Conservation (phyloP, 1,284 basidiomycete species). For the Wallemia ichthyophaga region DNA sequence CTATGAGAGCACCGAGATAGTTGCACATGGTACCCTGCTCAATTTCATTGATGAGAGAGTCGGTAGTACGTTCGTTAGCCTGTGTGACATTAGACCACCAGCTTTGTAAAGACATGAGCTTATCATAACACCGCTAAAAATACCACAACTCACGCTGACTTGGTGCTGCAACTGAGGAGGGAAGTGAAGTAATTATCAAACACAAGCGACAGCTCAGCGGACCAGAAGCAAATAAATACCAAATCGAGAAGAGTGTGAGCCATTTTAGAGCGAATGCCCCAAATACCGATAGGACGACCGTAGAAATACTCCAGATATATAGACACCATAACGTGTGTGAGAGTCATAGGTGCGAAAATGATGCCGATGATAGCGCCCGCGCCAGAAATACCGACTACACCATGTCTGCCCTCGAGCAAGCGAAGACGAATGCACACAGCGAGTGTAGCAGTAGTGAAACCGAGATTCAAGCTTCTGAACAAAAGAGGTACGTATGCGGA, state of each 20-base stretch:
- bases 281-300: constrained; percentile 62
- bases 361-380: constrained; percentile 43
- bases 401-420: constrained; percentile 22
- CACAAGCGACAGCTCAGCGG: constrained; percentile 51
- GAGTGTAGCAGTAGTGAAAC: constrained; percentile 46
- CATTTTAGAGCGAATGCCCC: constrained; percentile 53
- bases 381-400: constrained; percentile 38
- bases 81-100: background rate
- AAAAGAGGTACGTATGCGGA: constrained; percentile 22
- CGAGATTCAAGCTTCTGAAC: constrained; percentile 54
- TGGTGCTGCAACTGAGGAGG: constrained; percentile 31
- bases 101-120: background rate
- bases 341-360: constrained; percentile 51
- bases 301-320: constrained; percentile 61
- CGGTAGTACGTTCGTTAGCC: background rate
- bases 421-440: constrained; percentile 50
- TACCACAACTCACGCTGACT: background rate
- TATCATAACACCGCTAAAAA: background rate
- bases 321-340: constrained; percentile 54
- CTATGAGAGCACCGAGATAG: background rate
- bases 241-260: constrained; percentile 51
- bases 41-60: background rate
- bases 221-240: constrained; percentile 70
- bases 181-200: constrained; percentile 83
- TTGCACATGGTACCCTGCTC: background rate